Evolutionary conservation across 2,329 filamentous ascomycete genomes (phyloP).

Genomic region (Ramularia collo-cygni): DNA sequence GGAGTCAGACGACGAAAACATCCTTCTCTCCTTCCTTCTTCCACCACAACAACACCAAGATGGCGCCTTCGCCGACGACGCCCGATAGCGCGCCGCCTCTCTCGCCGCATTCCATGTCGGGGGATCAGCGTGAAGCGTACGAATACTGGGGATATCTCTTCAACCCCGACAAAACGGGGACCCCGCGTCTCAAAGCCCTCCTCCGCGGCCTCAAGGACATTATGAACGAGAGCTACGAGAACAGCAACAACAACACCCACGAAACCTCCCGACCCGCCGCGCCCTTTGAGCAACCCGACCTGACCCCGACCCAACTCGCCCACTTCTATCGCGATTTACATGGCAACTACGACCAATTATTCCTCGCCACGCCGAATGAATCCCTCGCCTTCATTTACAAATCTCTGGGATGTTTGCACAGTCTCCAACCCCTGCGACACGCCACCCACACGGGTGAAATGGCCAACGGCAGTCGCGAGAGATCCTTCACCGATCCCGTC

Average conservation of each 20-base stretch:
- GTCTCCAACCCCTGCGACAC: slow-evolving; percentile 57
- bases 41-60: no score
- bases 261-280: slow-evolving; percentile 18
- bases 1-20: no score
- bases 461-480: slow-evolving; percentile 29
- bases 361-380: slow-evolving; percentile 64
- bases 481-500: slow-evolving; percentile 63
- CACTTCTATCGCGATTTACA: slow-evolving; percentile 44
- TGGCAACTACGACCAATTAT: slow-evolving; percentile 54
- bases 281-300: slow-evolving; percentile 38
- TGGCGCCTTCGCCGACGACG: no score
- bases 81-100: no score
- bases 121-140: slow-evolving; percentile 36
- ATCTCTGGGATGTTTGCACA: slow-evolving; percentile 83
- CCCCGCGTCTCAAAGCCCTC: slow-evolving; percentile 39
- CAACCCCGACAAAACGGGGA: slow-evolving; percentile 46
- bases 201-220: slow-evolving; percentile 41
- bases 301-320: slow-evolving; percentile 44
- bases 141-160: slow-evolving; percentile 48
- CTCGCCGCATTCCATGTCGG: slow-evolving; percentile 19
- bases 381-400: slow-evolving; percentile 90
- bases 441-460: neutral
- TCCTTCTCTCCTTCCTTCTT: no score
- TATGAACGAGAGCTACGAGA: slow-evolving; percentile 24
- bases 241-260: slow-evolving; percentile 30